Percentiles rank a stretch among this genome's conserved stretches.
phyloP scores from a whole-genome alignment of 768 basidiomycete species.

The Candolleomyces efflorescens region DNA sequence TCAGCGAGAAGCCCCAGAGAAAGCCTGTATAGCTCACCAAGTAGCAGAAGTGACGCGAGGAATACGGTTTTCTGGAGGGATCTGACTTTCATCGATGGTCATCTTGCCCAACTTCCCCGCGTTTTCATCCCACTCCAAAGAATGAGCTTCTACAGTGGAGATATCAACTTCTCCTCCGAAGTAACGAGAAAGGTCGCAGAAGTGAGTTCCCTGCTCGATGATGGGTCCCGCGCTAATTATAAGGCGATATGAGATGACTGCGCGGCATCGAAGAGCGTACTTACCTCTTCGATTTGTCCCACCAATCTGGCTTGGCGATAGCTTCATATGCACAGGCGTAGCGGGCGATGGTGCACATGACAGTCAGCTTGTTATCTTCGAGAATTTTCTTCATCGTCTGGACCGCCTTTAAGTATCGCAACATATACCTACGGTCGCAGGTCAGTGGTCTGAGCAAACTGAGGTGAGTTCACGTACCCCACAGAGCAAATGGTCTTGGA shows the following conservation, averaged over 20 bases:
- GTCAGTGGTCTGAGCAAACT: slow-evolving; percentile 3
- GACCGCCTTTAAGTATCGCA: slow-evolving; percentile 89
- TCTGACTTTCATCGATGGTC: slow-evolving; percentile 77
- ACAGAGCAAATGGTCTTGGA: slow-evolving; percentile 80
- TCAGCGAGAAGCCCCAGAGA: background rate
- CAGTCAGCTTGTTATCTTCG: slow-evolving; percentile 87
- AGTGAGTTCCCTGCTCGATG: slow-evolving; percentile 93
- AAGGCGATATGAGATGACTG: slow-evolving; percentile 1
- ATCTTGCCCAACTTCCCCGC: slow-evolving; percentile 83
- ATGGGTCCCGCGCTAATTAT: slow-evolving; percentile 66
- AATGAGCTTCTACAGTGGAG: slow-evolving; percentile 73
- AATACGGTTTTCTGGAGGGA: slow-evolving; percentile 84
- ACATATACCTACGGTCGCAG: slow-evolving; percentile 65
- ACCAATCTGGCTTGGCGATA: slow-evolving; percentile 85
- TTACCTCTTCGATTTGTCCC: slow-evolving; percentile 86
- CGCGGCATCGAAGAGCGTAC: slow-evolving; percentile 4
- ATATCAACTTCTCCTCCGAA: slow-evolving; percentile 96
- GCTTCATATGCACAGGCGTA: slow-evolving; percentile 87
- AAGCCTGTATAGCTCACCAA: slow-evolving; percentile 49
- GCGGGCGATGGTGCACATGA: slow-evolving; percentile 94
- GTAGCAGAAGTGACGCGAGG: slow-evolving; percentile 91
- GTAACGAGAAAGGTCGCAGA: slow-evolving; percentile 94
- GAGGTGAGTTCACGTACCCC: slow-evolving; percentile 49
- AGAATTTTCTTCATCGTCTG: slow-evolving; percentile 98
- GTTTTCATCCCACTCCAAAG: slow-evolving; percentile 89